Conservation (phyloP, 257 asterid species). For the Prunella vulgaris region DNA sequence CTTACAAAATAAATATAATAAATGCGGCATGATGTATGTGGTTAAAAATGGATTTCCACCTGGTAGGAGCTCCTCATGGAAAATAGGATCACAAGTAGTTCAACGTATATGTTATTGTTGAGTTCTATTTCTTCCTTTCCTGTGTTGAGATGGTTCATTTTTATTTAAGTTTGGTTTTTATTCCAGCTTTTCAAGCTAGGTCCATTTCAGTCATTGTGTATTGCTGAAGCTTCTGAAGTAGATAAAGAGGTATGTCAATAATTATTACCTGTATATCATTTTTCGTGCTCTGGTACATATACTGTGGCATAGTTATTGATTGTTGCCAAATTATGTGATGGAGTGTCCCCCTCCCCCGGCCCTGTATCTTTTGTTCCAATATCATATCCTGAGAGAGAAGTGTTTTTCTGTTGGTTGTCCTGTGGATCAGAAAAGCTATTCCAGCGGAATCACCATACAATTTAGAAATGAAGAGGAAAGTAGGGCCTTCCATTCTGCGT, state of each 20-base stretch:
- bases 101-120: background rate
- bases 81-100: background rate
- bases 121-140: slow-evolving; percentile 2
- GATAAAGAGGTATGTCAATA: slow-evolving; percentile 60
- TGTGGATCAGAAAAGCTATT: slow-evolving; percentile 77
- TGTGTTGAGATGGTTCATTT: slow-evolving; percentile 16
- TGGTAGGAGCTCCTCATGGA: background rate
- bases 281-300: background rate
- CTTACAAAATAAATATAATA: background rate
- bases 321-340: background rate
- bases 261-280: background rate
- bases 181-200: slow-evolving; percentile 83
- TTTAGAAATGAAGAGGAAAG: slow-evolving; percentile 90
- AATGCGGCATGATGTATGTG: background rate
- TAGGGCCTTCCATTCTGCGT: slow-evolving; percentile 86
- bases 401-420: slow-evolving; percentile 32
- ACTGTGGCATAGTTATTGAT: background rate
- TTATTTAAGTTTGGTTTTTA: slow-evolving; percentile 7
- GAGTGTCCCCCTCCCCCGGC: background rate
- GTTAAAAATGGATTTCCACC: background rate
- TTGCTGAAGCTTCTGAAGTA: slow-evolving; percentile 58
- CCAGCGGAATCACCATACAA: slow-evolving; percentile 83
- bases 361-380: background rate
- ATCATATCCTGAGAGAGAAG: slow-evolving; percentile 21
- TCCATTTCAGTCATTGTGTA: slow-evolving; percentile 62